These are phyloP conservation scores for Leccinellum luteum DNA, from an alignment of 768 basidiomycete species.

Conservation along the genomic window DNA sequence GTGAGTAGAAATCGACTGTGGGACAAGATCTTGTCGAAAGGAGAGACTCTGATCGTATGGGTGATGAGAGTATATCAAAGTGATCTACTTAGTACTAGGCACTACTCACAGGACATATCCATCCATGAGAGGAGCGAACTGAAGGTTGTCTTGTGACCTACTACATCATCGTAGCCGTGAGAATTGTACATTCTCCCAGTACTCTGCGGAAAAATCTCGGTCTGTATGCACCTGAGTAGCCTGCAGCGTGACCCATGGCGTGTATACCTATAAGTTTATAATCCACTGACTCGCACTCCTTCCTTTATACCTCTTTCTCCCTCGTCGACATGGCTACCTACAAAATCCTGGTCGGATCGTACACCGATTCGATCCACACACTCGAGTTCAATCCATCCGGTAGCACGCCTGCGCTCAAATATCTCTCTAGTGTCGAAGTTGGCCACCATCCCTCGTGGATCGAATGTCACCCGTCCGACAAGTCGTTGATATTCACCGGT, in stretches of 20 bases:
- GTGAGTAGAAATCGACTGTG: not conserved
- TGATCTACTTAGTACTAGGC: not conserved
- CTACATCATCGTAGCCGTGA: too few species aligned
- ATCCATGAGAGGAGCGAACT: not conserved
- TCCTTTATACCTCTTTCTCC: too few species aligned
- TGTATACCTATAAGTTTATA: too few species aligned
- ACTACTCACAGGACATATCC: not conserved
- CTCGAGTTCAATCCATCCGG: constrained; percentile 61
- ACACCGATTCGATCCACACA: constrained; percentile 60
- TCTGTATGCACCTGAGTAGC: too few species aligned
- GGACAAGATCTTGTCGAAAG: not conserved
- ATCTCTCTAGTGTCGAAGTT: constrained; percentile 44
- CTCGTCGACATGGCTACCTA: constrained; percentile 14
- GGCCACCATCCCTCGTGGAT: constrained; percentile 80
- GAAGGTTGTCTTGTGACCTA: too few species aligned
- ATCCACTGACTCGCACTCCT: too few species aligned
- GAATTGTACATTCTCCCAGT: too few species aligned
- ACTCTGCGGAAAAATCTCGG: too few species aligned
- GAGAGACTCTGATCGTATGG: not conserved
- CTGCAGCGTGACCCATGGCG: too few species aligned
- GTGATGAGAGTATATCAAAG: not conserved
- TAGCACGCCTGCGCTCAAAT: constrained; percentile 46
- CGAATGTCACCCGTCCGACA: constrained; percentile 53
- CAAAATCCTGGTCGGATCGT: constrained; percentile 62
- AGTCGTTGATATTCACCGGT: constrained; percentile 59